phyloP scores from a whole-genome alignment of 305 asterid genomes.

The Stenogyne calaminthoides region DNA sequence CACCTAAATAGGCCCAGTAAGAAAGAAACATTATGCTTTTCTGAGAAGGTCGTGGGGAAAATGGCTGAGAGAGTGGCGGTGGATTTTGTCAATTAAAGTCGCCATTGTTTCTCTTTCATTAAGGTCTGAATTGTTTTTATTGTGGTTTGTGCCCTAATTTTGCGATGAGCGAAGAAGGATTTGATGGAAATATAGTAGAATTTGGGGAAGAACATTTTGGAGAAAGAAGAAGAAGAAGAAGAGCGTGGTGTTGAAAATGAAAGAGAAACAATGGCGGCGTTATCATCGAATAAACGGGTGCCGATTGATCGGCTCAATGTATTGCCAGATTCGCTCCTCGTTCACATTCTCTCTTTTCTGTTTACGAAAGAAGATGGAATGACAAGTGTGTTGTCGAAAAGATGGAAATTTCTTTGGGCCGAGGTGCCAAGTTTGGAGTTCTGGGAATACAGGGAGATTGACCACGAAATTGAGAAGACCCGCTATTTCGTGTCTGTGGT shows the following conservation, averaged over 20 bases:
- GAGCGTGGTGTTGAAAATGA: background rate
- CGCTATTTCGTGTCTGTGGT: background rate
- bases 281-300: background rate
- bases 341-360: constrained; percentile 11
- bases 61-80: too few species aligned
- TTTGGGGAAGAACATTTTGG: background rate
- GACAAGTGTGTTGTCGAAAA: constrained; percentile 19
- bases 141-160: background rate
- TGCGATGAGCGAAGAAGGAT: background rate
- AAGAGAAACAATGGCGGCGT: background rate
- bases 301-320: constrained; percentile 17
- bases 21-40: too few species aligned
- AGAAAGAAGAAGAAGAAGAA: background rate
- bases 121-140: background rate
- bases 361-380: background rate
- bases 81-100: too few species aligned
- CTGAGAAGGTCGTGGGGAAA: too few species aligned
- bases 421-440: background rate
- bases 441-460: background rate
- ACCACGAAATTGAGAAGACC: background rate
- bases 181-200: background rate
- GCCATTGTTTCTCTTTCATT: too few species aligned
- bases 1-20: too few species aligned
- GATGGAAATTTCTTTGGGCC: constrained; percentile 23
- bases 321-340: constrained; percentile 14